Conservation (phyloP, 163 green algal genomes). For the Prototheca cutis region DNA sequence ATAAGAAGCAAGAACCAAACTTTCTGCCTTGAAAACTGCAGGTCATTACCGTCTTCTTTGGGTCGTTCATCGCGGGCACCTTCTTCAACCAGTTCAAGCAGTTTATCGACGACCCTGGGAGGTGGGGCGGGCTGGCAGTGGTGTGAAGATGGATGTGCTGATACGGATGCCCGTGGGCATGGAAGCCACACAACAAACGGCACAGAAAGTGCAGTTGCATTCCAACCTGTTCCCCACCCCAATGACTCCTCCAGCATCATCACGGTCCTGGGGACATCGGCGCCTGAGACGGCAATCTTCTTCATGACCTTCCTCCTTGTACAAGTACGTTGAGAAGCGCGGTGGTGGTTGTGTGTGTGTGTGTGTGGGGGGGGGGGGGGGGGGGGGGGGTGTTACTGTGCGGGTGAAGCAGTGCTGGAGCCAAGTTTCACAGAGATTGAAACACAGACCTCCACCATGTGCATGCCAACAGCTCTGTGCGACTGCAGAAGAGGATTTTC, state of each 20-base stretch:
- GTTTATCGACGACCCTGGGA: slow-evolving; percentile 38
- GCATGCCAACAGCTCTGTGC: too few relatives aligned
- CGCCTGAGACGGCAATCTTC: slow-evolving; percentile 61
- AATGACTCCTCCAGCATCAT: slow-evolving; percentile 25
- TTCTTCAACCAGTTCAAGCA: slow-evolving; percentile 33
- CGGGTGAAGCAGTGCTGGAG: not conserved
- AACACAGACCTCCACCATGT: too few relatives aligned
- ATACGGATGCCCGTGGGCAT: too few relatives aligned
- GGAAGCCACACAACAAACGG: too few relatives aligned
- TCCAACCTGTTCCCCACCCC: too few relatives aligned
- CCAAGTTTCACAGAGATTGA: too few relatives aligned
- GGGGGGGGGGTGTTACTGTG: not conserved
- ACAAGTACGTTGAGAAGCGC: too few relatives aligned
- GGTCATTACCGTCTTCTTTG: slow-evolving; percentile 57
- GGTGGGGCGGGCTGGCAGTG: not conserved
- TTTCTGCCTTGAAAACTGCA: slow-evolving; percentile 11
- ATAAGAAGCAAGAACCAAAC: not conserved
- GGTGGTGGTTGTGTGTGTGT: too few relatives aligned
- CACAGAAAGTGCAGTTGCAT: too few relatives aligned
- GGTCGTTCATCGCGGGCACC: slow-evolving; percentile 35
- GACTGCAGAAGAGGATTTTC: too few relatives aligned
- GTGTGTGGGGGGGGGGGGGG: too few relatives aligned
- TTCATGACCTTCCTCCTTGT: slow-evolving; percentile 67
- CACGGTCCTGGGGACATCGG: slow-evolving; percentile 46
- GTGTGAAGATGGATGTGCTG: not conserved